These are phyloP conservation scores for Suhomyces canberraensis DNA, from an alignment of 805 yeast genomes.

Conservation along the genomic window DNA sequence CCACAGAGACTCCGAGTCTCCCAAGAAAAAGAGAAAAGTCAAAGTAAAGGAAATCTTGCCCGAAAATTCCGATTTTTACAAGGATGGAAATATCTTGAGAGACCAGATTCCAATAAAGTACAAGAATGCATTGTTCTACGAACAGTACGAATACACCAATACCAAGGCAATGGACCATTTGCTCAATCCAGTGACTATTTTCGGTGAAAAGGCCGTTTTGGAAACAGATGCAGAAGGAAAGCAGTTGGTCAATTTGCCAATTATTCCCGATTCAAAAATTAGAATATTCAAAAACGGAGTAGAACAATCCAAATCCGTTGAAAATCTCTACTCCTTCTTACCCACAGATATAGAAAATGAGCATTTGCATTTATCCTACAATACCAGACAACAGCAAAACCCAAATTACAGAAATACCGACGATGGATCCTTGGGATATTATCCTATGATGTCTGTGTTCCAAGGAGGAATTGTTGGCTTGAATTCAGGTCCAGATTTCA, in stretches of 20 bases:
- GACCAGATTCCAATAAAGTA: constrained; percentile 88
- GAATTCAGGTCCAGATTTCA: constrained; percentile 65
- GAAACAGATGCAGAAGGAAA: constrained; percentile 12
- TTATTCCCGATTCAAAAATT: constrained; percentile 56
- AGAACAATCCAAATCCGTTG: constrained; percentile 60
- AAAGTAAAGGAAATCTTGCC: constrained; percentile 12
- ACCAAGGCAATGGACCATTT: constrained; percentile 72
- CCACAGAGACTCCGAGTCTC: constrained; percentile 8
- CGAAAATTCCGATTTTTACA: constrained; percentile 9
- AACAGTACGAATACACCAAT: constrained; percentile 74
- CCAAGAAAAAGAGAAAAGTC: constrained; percentile 13
- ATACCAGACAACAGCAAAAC: constrained; percentile 34
- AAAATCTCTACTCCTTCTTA: constrained; percentile 65
- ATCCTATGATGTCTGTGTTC: constrained; percentile 83
- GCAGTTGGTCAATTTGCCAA: constrained; percentile 28
- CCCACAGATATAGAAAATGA: constrained; percentile 70
- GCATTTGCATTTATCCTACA: constrained; percentile 20
- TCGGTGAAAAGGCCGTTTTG: constrained; percentile 63
- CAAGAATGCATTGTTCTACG: constrained; percentile 74
- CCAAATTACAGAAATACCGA: constrained; percentile 48
- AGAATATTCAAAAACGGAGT: constrained; percentile 77
- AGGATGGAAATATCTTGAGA: constrained; percentile 50
- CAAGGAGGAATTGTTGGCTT: constrained; percentile 73
- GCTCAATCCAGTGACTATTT: constrained; percentile 66
- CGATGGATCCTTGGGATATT: constrained; percentile 87